These are phyloP conservation scores for Diutina scorzettiae DNA, from an alignment of 1,139 yeast species.

Conservation along the genomic window DNA sequence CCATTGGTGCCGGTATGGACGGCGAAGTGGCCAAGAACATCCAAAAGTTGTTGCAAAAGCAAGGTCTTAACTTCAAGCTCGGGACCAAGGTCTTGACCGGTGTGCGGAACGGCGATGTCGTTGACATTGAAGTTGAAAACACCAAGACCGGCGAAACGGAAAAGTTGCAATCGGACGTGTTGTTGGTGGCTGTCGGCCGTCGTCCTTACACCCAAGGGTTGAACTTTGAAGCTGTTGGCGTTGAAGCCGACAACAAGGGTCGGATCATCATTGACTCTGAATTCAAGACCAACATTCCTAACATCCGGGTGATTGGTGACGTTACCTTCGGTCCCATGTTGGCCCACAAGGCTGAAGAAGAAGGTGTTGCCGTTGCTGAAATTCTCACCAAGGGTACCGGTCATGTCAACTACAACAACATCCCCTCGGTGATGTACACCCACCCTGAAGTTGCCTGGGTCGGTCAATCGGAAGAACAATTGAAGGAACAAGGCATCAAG, in stretches of 20 bases:
- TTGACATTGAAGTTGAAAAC: conserved; percentile 79
- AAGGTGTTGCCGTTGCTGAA: conserved; percentile 93
- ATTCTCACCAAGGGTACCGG: conserved; percentile 90
- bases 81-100: conserved; percentile 88
- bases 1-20: conserved; percentile 96
- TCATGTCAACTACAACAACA: conserved; percentile 94
- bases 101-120: conserved; percentile 77
- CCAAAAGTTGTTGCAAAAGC: conserved; percentile 85
- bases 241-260: conserved; percentile 85
- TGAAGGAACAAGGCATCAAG: conserved; percentile 84
- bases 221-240: conserved; percentile 77
- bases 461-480: conserved; percentile 91
- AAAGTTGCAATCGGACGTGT: conserved; percentile 76
- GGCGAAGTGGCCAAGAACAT: conserved; percentile 83
- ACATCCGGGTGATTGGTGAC: conserved; percentile 96
- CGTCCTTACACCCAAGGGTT: conserved; percentile 92
- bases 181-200: conserved; percentile 96
- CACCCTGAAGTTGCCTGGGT: conserved; percentile 99
- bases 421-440: conserved; percentile 97
- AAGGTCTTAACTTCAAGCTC: conserved; percentile 87
- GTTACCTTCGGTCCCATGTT: conserved; percentile 98
- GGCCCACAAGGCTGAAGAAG: conserved; percentile 99
- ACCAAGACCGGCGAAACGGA: conserved; percentile 79
- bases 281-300: conserved; percentile 83
- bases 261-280: conserved; percentile 90